These are phyloP conservation scores for Rhizopus delemar DNA, from an alignment of 371 early-diverging fungal species.

Conservation along the genomic window DNA sequence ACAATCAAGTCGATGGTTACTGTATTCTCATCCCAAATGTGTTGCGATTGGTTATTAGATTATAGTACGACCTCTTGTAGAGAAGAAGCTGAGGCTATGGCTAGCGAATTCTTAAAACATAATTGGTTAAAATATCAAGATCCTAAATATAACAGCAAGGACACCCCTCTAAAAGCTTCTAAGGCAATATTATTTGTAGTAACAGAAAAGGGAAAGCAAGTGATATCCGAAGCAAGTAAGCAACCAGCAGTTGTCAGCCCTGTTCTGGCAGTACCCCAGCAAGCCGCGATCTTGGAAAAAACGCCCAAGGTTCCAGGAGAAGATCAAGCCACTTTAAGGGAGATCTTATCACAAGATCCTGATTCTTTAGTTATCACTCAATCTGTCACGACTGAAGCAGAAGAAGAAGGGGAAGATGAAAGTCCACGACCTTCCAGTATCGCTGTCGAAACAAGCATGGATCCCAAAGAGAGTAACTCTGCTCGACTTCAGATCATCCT, in stretches of 20 bases:
- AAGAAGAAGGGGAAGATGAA: slow-evolving; percentile 4
- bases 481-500: slow-evolving; percentile 64
- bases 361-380: slow-evolving; percentile 17
- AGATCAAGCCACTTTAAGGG: slow-evolving; percentile 21
- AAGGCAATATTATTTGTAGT: slow-evolving; percentile 26
- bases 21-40: slow-evolving; percentile 45
- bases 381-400: slow-evolving; percentile 13
- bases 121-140: slow-evolving; percentile 59
- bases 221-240: slow-evolving; percentile 19
- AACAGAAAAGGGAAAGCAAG: slow-evolving; percentile 28
- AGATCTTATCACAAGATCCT: slow-evolving; percentile 24
- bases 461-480: slow-evolving; percentile 55
- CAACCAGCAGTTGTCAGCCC: slow-evolving; percentile 12
- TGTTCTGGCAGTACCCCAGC: slow-evolving; percentile 17
- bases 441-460: slow-evolving; percentile 11
- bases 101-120: slow-evolving; percentile 54
- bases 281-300: not conserved
- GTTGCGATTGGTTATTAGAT: slow-evolving; percentile 65
- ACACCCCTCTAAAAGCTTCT: slow-evolving; percentile 19
- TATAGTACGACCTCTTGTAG: slow-evolving; percentile 60
- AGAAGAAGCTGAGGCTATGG: slow-evolving; percentile 63
- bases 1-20: slow-evolving; percentile 36
- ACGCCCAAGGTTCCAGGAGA: slow-evolving; percentile 7
- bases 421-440: slow-evolving; percentile 17
- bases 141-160: slow-evolving; percentile 10